Evolutionary conservation across 176 grass and related monocot genomes (phyloP).

Genomic region (Neostapfia colusana): DNA sequence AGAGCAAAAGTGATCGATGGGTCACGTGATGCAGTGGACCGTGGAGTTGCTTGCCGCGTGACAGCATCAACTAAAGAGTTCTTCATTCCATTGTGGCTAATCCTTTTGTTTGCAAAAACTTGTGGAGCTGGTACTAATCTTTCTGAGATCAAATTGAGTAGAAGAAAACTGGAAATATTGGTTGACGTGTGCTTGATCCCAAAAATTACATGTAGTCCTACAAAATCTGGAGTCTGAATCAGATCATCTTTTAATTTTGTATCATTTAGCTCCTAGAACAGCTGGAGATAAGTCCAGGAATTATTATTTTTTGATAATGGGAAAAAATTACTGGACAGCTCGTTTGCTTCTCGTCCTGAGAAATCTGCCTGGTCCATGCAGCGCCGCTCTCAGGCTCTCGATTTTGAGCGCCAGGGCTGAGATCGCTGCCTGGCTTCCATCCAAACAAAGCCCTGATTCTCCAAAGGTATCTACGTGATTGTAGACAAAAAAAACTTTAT

Average conservation of each 20-base stretch:
- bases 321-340: too few species aligned
- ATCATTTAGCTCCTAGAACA: background rate
- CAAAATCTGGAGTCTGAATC: slow-evolving; percentile 14
- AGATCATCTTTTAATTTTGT: slow-evolving; percentile 4
- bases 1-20: slow-evolving; percentile 25
- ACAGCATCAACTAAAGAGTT: slow-evolving; percentile 23
- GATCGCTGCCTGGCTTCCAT: too few species aligned
- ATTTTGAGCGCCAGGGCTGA: too few species aligned
- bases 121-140: slow-evolving; percentile 15
- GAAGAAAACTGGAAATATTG: slow-evolving; percentile 9
- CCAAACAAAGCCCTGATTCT: background rate
- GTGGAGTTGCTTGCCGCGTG: slow-evolving; percentile 30
- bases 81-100: background rate
- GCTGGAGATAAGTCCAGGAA: background rate
- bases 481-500: background rate
- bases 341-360: too few species aligned
- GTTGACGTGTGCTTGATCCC: slow-evolving; percentile 24
- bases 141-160: slow-evolving; percentile 24
- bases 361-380: too few species aligned
- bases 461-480: background rate
- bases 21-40: slow-evolving; percentile 61
- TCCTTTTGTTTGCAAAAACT: slow-evolving; percentile 17
- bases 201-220: slow-evolving; percentile 16
- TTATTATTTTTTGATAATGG: too few species aligned
- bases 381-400: too few species aligned